Evolutionary conservation across 441 rosid genomes (phyloP).

Genomic region (Metrosideros polymorpha): DNA sequence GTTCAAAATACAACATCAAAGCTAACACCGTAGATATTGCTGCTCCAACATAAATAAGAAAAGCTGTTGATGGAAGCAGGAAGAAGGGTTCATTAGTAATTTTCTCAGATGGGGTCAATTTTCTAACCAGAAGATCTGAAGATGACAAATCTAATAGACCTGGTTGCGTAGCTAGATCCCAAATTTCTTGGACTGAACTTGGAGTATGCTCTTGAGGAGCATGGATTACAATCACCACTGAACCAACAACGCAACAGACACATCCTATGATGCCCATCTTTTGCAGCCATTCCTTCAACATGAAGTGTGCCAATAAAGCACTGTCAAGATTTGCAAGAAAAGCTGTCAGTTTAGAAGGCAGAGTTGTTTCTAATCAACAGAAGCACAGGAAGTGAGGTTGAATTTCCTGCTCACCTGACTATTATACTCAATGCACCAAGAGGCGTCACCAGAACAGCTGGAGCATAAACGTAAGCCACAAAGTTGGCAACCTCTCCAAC

Average conservation of each 20-base stretch:
- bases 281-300: conserved; percentile 46
- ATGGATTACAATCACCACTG: conserved; percentile 52
- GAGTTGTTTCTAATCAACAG: not conserved
- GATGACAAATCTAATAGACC: conserved; percentile 14
- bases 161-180: conserved; percentile 56
- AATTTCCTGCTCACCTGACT: conserved; percentile 29
- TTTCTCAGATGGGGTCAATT: not conserved
- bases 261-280: conserved; percentile 58
- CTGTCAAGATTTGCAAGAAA: conserved; percentile 17
- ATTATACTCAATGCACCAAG: conserved; percentile 67
- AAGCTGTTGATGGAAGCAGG: conserved; percentile 30
- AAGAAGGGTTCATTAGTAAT: conserved; percentile 1
- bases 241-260: conserved; percentile 56
- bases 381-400: not conserved
- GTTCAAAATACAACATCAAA: conserved; percentile 54
- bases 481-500: conserved; percentile 64
- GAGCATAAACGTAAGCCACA: conserved; percentile 63
- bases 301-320: conserved; percentile 59
- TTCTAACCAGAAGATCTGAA: not conserved
- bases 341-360: not conserved
- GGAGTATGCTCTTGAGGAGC: conserved; percentile 57
- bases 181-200: conserved; percentile 42
- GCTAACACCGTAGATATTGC: conserved; percentile 45
- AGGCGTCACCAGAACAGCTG: conserved; percentile 69
- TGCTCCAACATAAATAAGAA: conserved; percentile 46